Percentiles rank a stretch among this genome's conserved stretches.
These are phyloP conservation scores for Claviceps humidiphila DNA, from an alignment of 2,329 filamentous ascomycete species.

Conservation along the genomic window DNA sequence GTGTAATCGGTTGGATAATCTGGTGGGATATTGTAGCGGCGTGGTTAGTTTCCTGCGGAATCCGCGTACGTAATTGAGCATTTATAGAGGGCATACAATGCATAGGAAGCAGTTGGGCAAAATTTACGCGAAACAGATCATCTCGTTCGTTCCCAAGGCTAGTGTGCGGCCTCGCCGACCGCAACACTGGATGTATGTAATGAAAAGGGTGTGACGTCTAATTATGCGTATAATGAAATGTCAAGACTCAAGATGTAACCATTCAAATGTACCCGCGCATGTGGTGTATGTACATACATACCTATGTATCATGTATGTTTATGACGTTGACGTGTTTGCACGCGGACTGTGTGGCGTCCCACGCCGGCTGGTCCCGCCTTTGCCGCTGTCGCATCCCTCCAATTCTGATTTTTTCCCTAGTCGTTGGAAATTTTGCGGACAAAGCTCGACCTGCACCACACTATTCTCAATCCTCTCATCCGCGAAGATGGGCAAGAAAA, in stretches of 20 bases:
- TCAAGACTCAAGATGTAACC: too few species aligned
- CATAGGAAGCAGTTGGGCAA: neutral
- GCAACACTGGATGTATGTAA: too few species aligned
- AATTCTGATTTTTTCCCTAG: neutral
- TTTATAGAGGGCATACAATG: neutral
- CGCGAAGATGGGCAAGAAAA: constrained; percentile 24
- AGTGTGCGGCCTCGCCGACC: too few species aligned
- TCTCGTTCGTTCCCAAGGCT: too few species aligned
- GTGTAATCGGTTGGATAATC: constrained; percentile 52
- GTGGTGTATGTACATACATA: too few species aligned
- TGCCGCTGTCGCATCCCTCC: neutral
- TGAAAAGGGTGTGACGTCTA: too few species aligned
- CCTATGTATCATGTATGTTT: too few species aligned
- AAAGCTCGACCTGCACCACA: neutral
- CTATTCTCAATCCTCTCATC: constrained; percentile 1
- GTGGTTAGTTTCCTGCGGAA: constrained; percentile 70
- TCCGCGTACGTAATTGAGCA: constrained; percentile 22
- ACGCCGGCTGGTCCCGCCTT: neutral
- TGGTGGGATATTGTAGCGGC: constrained; percentile 80
- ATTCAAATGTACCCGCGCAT: too few species aligned
- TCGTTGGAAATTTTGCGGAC: neutral
- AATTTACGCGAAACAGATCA: too few species aligned
- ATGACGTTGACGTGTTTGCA: too few species aligned
- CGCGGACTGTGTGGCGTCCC: neutral
- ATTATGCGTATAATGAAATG: too few species aligned